Conservation (phyloP, 2,329 filamentous ascomycete species). For the Geoglossum cookeanum region DNA sequence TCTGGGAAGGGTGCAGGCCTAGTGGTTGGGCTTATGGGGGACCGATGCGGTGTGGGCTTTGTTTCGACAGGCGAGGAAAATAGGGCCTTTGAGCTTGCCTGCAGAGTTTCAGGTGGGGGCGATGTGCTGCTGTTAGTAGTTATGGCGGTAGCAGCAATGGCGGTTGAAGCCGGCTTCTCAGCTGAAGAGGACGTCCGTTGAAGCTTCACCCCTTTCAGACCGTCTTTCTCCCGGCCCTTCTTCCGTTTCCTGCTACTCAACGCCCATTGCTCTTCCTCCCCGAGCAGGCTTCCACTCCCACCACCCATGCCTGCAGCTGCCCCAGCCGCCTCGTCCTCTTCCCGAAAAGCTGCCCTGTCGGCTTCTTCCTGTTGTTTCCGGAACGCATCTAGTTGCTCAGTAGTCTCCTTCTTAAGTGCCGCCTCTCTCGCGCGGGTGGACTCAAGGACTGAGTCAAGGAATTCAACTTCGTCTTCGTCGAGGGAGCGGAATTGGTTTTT, state of each 20-base stretch:
- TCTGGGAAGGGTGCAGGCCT: background rate
- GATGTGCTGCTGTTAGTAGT: background rate
- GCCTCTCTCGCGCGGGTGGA: constrained; percentile 36
- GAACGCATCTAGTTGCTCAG: constrained; percentile 38
- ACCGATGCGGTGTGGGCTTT: background rate
- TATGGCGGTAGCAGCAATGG: background rate
- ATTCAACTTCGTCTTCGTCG: constrained; percentile 32
- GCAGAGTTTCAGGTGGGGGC: background rate
- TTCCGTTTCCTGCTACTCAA: constrained; percentile 32
- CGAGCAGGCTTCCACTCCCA: constrained; percentile 11
- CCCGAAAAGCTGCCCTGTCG: constrained; percentile 27
- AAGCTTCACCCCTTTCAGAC: constrained; percentile 21
- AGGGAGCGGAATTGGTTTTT: constrained; percentile 32
- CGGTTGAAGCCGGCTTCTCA: background rate
- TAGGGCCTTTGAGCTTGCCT: background rate
- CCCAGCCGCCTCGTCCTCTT: constrained; percentile 18
- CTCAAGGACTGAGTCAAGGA: constrained; percentile 36
- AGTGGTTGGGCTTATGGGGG: background rate
- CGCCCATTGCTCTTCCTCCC: constrained; percentile 28
- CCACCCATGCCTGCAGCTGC: constrained; percentile 7
- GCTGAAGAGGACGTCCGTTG: constrained; percentile 2
- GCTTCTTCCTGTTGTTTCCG: constrained; percentile 38
- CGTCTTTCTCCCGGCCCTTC: constrained; percentile 22
- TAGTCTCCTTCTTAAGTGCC: constrained; percentile 36
- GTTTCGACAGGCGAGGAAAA: background rate